Conservation (phyloP, 2,329 filamentous ascomycete genomes). For the Elsinoe fawcettii region DNA sequence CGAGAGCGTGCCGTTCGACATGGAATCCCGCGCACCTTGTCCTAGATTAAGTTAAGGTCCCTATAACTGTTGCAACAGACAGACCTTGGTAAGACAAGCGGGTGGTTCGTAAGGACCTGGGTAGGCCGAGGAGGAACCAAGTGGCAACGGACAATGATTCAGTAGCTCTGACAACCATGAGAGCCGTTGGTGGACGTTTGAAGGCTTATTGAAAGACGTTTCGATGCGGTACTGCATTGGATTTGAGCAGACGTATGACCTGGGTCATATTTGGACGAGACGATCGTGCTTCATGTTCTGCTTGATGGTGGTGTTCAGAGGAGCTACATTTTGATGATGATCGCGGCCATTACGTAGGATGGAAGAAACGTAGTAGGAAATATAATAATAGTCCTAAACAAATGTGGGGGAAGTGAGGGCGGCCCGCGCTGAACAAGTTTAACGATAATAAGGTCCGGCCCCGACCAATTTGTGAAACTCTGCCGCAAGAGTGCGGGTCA, state of each 20-base stretch:
- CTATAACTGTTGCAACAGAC: neutral
- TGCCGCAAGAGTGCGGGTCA: too few species aligned
- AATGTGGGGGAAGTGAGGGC: too few species aligned
- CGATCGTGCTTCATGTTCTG: too few species aligned
- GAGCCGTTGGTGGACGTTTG: neutral
- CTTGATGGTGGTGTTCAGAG: too few species aligned
- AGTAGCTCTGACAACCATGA: conserved; percentile 3
- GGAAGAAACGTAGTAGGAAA: too few species aligned
- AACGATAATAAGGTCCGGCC: too few species aligned
- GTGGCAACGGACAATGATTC: neutral
- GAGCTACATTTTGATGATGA: too few species aligned
- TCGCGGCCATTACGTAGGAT: too few species aligned
- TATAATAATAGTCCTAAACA: too few species aligned
- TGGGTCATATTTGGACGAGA: too few species aligned
- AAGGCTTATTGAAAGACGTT: conserved; percentile 14
- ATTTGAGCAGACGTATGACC: neutral
- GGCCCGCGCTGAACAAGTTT: too few species aligned
- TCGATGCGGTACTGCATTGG: neutral
- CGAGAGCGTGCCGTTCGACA: neutral
- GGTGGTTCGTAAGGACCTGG: neutral
- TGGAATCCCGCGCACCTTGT: neutral
- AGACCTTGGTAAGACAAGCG: neutral
- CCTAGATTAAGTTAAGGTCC: conserved; percentile 1
- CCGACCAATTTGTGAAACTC: too few species aligned
- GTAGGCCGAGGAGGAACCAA: neutral